phyloP scores from a whole-genome alignment of 2,329 filamentous ascomycete genomes.

The Trichoderma endophyticum region DNA sequence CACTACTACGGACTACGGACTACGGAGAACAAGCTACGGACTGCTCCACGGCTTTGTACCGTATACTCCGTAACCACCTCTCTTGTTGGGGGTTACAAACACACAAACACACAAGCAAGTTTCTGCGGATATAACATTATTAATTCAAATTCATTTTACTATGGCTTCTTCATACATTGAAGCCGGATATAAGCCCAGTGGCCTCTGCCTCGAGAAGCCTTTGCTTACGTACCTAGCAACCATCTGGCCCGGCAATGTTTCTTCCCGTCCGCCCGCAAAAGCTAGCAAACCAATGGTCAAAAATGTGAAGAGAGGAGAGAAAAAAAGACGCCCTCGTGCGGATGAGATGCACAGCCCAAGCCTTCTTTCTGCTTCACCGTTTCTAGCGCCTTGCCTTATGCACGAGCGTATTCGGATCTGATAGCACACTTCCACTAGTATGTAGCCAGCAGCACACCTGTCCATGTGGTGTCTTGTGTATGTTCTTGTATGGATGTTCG shows the following conservation, averaged over 20 bases:
- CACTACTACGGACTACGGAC: no score
- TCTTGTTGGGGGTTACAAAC: neutral
- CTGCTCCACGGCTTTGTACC: neutral
- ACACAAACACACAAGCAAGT: neutral
- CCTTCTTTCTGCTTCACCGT: neutral
- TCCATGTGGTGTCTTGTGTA: neutral
- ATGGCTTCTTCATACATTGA: neutral
- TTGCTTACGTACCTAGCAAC: neutral
- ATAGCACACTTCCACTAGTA: neutral
- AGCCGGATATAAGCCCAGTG: neutral
- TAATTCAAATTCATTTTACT: neutral
- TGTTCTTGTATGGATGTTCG: neutral
- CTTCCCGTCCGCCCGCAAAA: neutral
- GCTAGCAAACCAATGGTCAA: neutral
- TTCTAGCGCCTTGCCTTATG: constrained; percentile 6
- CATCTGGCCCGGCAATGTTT: neutral
- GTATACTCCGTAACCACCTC: neutral
- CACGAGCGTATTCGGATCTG: constrained; percentile 12
- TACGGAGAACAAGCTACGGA: neutral
- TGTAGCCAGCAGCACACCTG: neutral
- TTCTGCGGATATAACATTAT: neutral
- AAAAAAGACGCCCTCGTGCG: neutral
- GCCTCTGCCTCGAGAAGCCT: neutral
- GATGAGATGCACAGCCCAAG: neutral
- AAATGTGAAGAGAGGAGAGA: neutral